Base-by-base conservation (phyloP, 2,329 filamentous ascomycete species). In the Colletotrichum sp. region DNA sequence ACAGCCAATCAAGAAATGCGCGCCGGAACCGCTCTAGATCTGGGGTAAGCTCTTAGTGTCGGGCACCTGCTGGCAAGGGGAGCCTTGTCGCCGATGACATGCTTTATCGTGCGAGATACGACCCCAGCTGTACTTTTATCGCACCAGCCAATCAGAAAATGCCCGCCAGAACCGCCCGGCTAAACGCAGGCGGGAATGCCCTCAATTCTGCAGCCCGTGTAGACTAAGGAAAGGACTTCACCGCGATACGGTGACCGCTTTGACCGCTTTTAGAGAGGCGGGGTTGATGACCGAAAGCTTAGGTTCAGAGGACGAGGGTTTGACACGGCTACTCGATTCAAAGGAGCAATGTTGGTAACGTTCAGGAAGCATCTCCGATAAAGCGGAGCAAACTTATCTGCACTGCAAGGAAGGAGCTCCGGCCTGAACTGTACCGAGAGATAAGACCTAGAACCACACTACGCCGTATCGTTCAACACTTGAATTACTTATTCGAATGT, bases 371-470 rank as follows among this genome's bases (percentile, higher is more conserved):
- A 52, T 13, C 44, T 52, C 44, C 44, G 44, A 52, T 52, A 52
- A 21, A 52, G 44, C 44, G 44, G n/a, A 52, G 44, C n/a, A 52
- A 52, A 52, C 44, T 52, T 52, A 52, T 52, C 44, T 52, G 44
- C 34, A 36, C 3, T 52, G 44, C 44, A 52, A 21, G 44, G 44
- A 21, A 21, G 44, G n/a, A 6, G n/a, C n/a, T 52, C 12, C 44
- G 44, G 44, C n/a, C 44, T 52, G n/a, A n/a, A 52, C 44, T 21
- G 10, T 8, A 52, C 44, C n/a, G 44, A 52, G 44, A 52, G 44
- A 52, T 52, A 52, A 52, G 44, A 52, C 44, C n/a, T 21, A 21
- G n/a, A 21, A 21, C 44, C 10, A 52, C 44, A 21, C 44, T n/a
- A 52, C 44, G 10, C n/a, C 44, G n/a, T 21, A 21, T 52, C n/a